phyloP scores from a whole-genome alignment of 805 yeast species.

The Ogataea dorogensis region DNA sequence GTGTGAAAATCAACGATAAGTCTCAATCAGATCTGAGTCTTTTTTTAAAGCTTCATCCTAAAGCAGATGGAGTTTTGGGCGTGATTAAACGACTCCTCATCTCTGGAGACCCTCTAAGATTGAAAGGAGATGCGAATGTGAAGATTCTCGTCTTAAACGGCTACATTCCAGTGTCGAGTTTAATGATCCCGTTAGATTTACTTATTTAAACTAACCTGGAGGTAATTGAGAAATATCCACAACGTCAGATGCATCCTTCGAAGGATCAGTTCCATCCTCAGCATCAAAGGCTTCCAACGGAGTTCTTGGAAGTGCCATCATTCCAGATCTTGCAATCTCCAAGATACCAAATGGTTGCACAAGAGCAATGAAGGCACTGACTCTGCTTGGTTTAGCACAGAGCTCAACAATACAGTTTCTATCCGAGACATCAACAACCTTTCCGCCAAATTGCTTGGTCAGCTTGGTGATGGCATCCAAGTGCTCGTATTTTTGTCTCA shows the following conservation, averaged over 20 bases:
- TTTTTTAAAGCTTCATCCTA: conserved; percentile 34
- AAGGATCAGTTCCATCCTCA: conserved; percentile 48
- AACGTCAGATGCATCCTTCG: conserved; percentile 59
- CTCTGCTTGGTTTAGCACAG: conserved; percentile 88
- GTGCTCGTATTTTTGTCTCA: conserved; percentile 91
- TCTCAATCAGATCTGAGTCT: conserved; percentile 28
- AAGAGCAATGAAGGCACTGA: conserved; percentile 81
- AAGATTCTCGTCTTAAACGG: conserved; percentile 34
- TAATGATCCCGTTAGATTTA: conserved; percentile 33
- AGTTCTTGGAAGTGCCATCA: conserved; percentile 98
- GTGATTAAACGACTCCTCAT: conserved; percentile 33
- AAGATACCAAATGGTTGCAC: conserved; percentile 94
- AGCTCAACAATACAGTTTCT: conserved; percentile 93
- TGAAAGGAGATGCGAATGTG: conserved; percentile 36
- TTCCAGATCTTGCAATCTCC: conserved; percentile 96
- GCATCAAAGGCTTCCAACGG: conserved; percentile 59
- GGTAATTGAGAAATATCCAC: conserved; percentile 91
- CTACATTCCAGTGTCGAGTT: conserved; percentile 32
- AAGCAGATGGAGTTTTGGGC: conserved; percentile 32
- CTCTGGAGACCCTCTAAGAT: conserved; percentile 33
- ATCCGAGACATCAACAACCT: conserved; percentile 86
- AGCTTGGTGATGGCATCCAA: conserved; percentile 79
- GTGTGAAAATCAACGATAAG: conserved; percentile 32
- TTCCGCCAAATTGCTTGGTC: conserved; percentile 88
- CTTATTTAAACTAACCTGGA: conserved; percentile 65